These are phyloP conservation scores for Meyerozyma sp. DNA, from an alignment of 1,139 yeast genomes.

Conservation along the genomic window DNA sequence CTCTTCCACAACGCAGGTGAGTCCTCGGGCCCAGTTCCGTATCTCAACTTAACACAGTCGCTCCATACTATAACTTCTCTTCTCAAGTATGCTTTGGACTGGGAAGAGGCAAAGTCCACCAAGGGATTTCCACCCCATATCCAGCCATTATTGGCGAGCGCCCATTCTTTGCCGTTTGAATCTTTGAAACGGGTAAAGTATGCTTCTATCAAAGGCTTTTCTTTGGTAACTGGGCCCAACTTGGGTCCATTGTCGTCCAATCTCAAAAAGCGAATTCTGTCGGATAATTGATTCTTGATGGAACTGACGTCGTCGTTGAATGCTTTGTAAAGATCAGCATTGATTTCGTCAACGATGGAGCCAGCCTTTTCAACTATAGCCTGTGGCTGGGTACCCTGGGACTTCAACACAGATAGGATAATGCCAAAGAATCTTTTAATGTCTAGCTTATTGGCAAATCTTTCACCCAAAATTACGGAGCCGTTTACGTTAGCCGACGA, in stretches of 20 bases:
- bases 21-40: conserved; percentile 71
- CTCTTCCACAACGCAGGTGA: conserved; percentile 88
- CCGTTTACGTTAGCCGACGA: conserved; percentile 21
- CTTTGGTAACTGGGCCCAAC: conserved; percentile 54
- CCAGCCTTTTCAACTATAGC: conserved; percentile 38
- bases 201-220: conserved; percentile 70
- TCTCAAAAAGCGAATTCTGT: conserved; percentile 71
- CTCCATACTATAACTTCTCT: conserved; percentile 98
- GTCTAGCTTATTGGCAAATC: conserved; percentile 55
- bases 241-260: conserved; percentile 78
- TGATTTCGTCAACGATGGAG: conserved; percentile 68
- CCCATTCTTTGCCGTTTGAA: conserved; percentile 52
- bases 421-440: conserved; percentile 44
- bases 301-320: conserved; percentile 69
- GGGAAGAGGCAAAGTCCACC: conserved; percentile 81
- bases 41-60: conserved; percentile 90
- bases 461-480: conserved; percentile 20
- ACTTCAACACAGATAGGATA: conserved; percentile 23
- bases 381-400: conserved; percentile 23
- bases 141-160: conserved; percentile 96
- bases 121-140: conserved; percentile 96
- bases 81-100: conserved; percentile 76
- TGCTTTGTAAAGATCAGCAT: conserved; percentile 63
- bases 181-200: conserved; percentile 72
- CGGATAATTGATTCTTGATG: conserved; percentile 63